Base-by-base conservation (phyloP, 495 filamentous ascomycete genomes). In the Elasticomyces elasticus region DNA sequence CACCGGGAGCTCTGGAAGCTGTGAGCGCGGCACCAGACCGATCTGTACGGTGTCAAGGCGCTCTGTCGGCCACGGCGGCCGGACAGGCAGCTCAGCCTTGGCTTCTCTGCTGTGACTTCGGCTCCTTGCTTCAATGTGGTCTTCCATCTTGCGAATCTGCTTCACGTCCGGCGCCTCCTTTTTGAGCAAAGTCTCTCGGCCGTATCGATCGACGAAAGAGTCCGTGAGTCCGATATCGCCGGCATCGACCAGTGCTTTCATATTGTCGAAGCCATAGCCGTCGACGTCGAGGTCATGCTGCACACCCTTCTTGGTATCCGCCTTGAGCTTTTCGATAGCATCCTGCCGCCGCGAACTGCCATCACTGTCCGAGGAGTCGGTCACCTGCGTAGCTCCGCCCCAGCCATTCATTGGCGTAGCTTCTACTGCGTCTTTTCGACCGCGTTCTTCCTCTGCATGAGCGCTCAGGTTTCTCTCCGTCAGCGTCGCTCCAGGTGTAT, bases 1-100 rank as follows among this genome's bases (percentile, higher is more conserved):
- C 0, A 75, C 61, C 0, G 86, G 83, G 5, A 89, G 67, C 10
- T 79, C 68, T 13, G 86, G 82, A 15, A 87, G 72, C 56, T 83
- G 80, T 40, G 80, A 82, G n/a, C 79, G 69, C 23, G 75, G 71
- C 10, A 78, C 68, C 1, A 85, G 69, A 4, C 80, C 81, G n/a
- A 81, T 66, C 48, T 74, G 69, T 10, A 69, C 63, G 5, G 80
- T 79, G 28, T 75, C 77, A 48, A 73, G 68, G 22, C 76, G 67
- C 23, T 61, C 58, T 13, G 31, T 61, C 11, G 52, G 58, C 54
- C 46, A 61, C 1, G 58, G 58, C 23, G 58, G 58, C 28, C 41
- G 47, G 2, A 44, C 23, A 1, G 58, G 31, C 0, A 37, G 40
- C 12, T 52, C 22, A 4, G 44, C 53, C 17, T 41, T 49, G 7